Evolutionary conservation across 805 yeast species (phyloP).

Genomic region (Wickerhamiella hasegawae): DNA sequence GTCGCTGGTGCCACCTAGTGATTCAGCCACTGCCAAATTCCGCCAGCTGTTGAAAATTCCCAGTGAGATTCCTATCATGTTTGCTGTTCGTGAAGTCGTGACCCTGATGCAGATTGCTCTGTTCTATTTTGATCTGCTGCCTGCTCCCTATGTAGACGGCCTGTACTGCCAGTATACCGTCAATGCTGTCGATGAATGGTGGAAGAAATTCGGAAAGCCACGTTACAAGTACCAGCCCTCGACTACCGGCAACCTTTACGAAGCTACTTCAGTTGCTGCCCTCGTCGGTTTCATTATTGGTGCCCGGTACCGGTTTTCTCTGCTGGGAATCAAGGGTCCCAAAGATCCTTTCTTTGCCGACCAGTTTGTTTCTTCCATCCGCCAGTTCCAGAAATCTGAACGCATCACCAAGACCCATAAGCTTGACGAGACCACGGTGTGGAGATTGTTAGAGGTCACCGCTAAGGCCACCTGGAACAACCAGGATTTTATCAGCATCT

Average conservation of each 20-base stretch:
- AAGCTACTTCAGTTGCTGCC: constrained; percentile 45
- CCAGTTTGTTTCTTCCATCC: constrained; percentile 47
- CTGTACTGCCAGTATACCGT: constrained; percentile 65
- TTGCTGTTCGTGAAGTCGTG: constrained; percentile 61
- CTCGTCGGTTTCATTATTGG: constrained; percentile 63
- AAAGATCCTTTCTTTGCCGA: constrained; percentile 76
- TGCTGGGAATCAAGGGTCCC: constrained; percentile 39
- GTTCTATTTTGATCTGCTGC: constrained; percentile 60
- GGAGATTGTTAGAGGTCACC: constrained; percentile 31
- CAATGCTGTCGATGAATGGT: constrained; percentile 60
- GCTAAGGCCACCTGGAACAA: constrained; percentile 25
- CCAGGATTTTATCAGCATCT: constrained; percentile 28
- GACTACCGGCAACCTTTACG: not conserved
- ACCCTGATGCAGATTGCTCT: constrained; percentile 59
- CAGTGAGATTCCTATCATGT: constrained; percentile 33
- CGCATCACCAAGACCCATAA: constrained; percentile 35
- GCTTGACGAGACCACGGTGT: constrained; percentile 42
- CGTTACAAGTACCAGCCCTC: constrained; percentile 6
- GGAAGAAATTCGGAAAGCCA: constrained; percentile 49
- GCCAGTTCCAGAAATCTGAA: constrained; percentile 62
- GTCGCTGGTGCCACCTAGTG: constrained; percentile 49
- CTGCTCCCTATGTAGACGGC: constrained; percentile 65
- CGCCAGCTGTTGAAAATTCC: constrained; percentile 49
- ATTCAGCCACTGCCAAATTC: constrained; percentile 69
- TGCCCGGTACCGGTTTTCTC: constrained; percentile 47